Base-by-base conservation (phyloP, 805 yeast genomes). In the Millerozyma acaciae region DNA sequence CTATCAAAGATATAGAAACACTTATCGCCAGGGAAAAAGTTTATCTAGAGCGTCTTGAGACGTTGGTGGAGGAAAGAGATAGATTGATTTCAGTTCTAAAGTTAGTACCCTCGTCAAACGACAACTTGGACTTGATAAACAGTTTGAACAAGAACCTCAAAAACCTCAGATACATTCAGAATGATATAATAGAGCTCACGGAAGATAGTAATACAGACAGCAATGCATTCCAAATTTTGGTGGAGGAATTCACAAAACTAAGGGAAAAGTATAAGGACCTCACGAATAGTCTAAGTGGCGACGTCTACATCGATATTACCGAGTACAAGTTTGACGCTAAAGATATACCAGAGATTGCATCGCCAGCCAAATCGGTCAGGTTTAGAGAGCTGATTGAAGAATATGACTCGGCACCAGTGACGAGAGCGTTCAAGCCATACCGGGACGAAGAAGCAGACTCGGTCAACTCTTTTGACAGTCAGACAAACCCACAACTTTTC, bases 51-150 rank as follows among this genome's bases (percentile, higher is more conserved):
- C 59, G 54, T 40, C 45, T 66, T 10, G 54, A 46, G 12, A 45
- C 54, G 12, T 40, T 43, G 3, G 35, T 60, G 3, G 68, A 64
- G 23, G 71, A 65, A 37, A 43, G 71, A 14, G 45, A 47, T 8
- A 42, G 58, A 12, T 51, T 62, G 26, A 36, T 58, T 4, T 35
- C 38, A 5, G 47, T 54, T 10, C 51, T 66, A 22, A 43, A 53
- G 20, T 53, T 65, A 21, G 47, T 60, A 16, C 73, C 73, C 3
- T 61, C 68, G 6, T 36, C 56, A 9, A 55, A 62, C 26, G 72
- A 66, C 37, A 63, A 61, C 35, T 51, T 50, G 41, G 71, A 64
- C 28, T 34, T 66, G 16, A 52, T 61, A 20, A 51, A 42, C 26
- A 45, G 48, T 23, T 48, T 66, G 28, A 44, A 47, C 18, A 53